These are phyloP conservation scores for Fusarium stilboides DNA, from an alignment of 2,329 filamentous ascomycete genomes.

Conservation along the genomic window DNA sequence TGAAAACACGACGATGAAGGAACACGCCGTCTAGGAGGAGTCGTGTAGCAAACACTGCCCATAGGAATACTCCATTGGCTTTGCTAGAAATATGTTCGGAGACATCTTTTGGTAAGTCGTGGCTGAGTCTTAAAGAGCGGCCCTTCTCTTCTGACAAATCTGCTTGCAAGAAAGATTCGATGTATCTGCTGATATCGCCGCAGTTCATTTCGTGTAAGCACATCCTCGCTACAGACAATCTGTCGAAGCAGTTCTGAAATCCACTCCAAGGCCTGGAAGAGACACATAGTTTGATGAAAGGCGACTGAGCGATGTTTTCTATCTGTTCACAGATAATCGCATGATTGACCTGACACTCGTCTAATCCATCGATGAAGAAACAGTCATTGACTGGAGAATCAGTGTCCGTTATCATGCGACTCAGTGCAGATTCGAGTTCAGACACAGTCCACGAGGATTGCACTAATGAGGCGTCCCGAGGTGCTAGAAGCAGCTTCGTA, in stretches of 20 bases:
- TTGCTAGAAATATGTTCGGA: constrained; percentile 11
- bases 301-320: constrained; percentile 1
- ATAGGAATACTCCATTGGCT: constrained; percentile 41
- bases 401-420: not conserved
- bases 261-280: constrained; percentile 32
- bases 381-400: constrained; percentile 12
- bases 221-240: constrained; percentile 7
- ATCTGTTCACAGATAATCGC: constrained; percentile 18
- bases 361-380: constrained; percentile 41
- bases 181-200: constrained; percentile 29
- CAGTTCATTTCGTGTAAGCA: constrained; percentile 33
- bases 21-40: constrained; percentile 6
- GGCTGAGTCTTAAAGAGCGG: not conserved
- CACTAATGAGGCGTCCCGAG: not conserved
- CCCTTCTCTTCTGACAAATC: not conserved
- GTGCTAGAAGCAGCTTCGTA: not conserved
- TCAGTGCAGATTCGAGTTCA: constrained; percentile 8
- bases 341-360: constrained; percentile 37
- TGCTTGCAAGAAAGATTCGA: not conserved
- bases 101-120: not conserved
- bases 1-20: not conserved
- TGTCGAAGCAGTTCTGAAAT: constrained; percentile 19
- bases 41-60: constrained; percentile 37
- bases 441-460: constrained; percentile 1
- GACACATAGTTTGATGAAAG: constrained; percentile 33